Conservation (phyloP, 495 filamentous ascomycete genomes). For the Cudoniella acicularis region DNA sequence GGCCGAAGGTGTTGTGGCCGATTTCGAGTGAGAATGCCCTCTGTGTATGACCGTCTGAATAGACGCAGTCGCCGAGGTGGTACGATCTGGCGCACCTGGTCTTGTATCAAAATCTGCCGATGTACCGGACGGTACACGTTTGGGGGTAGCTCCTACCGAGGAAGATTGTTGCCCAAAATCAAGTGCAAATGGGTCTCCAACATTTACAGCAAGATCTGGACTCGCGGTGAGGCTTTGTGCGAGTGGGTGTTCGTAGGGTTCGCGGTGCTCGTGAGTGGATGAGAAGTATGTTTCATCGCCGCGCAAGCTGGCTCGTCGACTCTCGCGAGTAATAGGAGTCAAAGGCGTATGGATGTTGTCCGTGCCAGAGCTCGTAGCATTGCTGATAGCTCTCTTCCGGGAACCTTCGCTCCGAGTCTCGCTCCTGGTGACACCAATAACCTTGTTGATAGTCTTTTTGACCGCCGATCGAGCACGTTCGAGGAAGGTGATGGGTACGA, state of each 20-base stretch:
- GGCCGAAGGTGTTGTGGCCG: constrained; percentile 20
- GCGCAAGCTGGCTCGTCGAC: constrained; percentile 64
- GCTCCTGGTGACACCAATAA: constrained; percentile 57
- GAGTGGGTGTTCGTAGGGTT: constrained; percentile 57
- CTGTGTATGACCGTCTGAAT: constrained; percentile 28
- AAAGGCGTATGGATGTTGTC: constrained; percentile 23
- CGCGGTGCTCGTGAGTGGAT: constrained; percentile 36
- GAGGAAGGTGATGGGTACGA: constrained; percentile 82
- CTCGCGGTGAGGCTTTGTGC: constrained; percentile 76
- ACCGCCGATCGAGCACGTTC: constrained; percentile 67
- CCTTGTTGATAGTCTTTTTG: constrained; percentile 60
- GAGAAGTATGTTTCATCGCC: constrained; percentile 65
- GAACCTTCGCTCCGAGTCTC: constrained; percentile 46
- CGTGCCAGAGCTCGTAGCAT: constrained; percentile 51
- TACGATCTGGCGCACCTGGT: constrained; percentile 42
- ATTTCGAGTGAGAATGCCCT: constrained; percentile 25
- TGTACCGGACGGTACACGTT: constrained; percentile 37
- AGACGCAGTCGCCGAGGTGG: constrained; percentile 27
- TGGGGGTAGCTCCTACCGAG: constrained; percentile 34
- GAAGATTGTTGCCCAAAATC: constrained; percentile 33
- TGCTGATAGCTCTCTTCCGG: constrained; percentile 52
- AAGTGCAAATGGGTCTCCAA: constrained; percentile 33
- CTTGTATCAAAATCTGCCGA: constrained; percentile 61
- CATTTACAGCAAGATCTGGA: constrained; percentile 51
- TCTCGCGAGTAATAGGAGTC: constrained; percentile 39